A percentile compares a stretch with the other conserved stretches of the same genome.
Evolutionary conservation across 805 yeast species (phyloP).

Genomic region (Ogataea zsoltii): DNA sequence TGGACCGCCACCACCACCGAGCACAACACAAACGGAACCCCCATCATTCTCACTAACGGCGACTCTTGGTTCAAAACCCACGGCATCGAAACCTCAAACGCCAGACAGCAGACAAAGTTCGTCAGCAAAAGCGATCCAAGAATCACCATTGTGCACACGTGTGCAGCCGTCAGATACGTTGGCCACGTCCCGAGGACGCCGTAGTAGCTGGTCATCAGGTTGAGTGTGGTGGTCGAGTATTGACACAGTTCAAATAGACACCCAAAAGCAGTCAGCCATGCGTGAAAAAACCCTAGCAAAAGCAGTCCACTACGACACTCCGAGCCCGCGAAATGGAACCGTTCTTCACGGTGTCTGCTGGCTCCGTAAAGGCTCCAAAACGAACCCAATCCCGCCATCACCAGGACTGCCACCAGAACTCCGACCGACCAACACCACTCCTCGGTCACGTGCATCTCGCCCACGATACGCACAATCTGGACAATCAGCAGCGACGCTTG

Average conservation of each 20-base stretch:
- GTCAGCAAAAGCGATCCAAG: conserved; percentile 22
- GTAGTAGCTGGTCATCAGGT: conserved; percentile 19
- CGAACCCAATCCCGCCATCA: conserved; percentile 8
- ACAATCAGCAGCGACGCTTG: conserved; percentile 18
- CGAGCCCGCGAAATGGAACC: neutral
- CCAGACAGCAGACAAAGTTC: conserved; percentile 15
- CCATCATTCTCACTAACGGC: conserved; percentile 9
- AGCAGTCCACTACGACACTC: conserved; percentile 12
- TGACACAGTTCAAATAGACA: conserved; percentile 26
- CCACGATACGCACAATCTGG: conserved; percentile 11
- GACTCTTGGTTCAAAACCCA: conserved; percentile 18
- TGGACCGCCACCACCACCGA: conserved; percentile 18
- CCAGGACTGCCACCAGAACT: conserved; percentile 6
- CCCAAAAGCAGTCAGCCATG: conserved; percentile 23
- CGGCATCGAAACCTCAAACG: conserved; percentile 12
- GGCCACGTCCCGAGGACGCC: conserved; percentile 2
- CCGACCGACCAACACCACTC: conserved; percentile 15
- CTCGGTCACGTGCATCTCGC: conserved; percentile 9
- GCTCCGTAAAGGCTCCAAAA: conserved; percentile 7
- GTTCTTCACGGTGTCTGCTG: neutral
- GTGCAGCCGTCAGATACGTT: conserved; percentile 11
- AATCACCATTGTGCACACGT: conserved; percentile 16
- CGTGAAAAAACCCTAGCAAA: conserved; percentile 17
- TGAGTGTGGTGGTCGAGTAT: conserved; percentile 23
- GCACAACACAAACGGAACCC: conserved; percentile 18